Base-by-base conservation (phyloP, 345 rosid genomes). In the Citrus maxima region DNA sequence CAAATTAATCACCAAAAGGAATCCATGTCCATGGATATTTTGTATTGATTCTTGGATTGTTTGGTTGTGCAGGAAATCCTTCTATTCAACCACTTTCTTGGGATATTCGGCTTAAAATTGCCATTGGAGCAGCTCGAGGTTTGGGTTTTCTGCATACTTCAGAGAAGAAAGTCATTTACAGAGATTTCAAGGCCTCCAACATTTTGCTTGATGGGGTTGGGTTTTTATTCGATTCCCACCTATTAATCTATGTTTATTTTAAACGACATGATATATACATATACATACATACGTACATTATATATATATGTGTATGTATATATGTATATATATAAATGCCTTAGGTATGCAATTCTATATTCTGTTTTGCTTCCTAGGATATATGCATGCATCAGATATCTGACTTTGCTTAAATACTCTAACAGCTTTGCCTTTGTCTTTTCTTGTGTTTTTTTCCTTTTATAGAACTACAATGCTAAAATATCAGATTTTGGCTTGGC, bases 161-260 rank as follows among this genome's bases (percentile, higher is more conserved):
- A 21, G 91, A 92, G 21, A 88, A 88, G 86, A 84, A 89, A 81
- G 90, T 95, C 87, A 93, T 93, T 75, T 89, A 92, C 80, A 84
- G 95, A 79, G 97, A 93, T 84, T 93, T 95, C 78, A 91, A 92
- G 88, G 91, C 98, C 58, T 89, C 97, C 4, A 93, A 91, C 80
- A 90, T 95, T 69, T 85, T 93, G 80, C 89, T 95, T 30, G 97
- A 92, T 67, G 81, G 66, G 90, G 99, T 95, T 75, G 84, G 84
- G 92, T 85, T 70, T 54, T 51, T 30, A 24, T 58, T 14, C 24
- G n/a, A 40, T 42, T 27, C 10, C 1, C 27, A 10, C 19, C 4
- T 22, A 72, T 37, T 25, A 60, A 5, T 62, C 37, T 9, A 46
- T 10, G 38, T 76, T 16, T 10, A 22, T 24, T 67, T 24, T 40